A percentile compares a stretch with the other conserved stretches of the same genome.
Conservation (phyloP, 176 grass and related monocot genomes). For the Oryza punctata region DNA sequence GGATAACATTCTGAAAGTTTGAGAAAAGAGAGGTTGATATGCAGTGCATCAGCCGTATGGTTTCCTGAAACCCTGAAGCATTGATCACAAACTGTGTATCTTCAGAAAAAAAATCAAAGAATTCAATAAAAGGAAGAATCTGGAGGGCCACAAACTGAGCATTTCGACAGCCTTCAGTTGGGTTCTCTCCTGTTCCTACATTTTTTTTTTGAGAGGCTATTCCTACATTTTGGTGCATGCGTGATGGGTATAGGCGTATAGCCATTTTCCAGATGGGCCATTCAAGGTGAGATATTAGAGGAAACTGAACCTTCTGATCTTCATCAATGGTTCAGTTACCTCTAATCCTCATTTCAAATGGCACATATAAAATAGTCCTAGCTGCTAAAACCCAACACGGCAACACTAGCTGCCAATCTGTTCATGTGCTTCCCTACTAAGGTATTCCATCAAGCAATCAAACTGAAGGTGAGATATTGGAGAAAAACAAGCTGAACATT, state of each 20-base stretch:
- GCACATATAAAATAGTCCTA: neutral
- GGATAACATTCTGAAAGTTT: neutral
- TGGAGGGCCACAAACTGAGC: constrained; percentile 36
- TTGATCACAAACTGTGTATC: neutral
- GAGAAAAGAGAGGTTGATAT: neutral
- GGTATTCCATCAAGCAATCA: constrained; percentile 8
- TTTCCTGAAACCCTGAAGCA: neutral
- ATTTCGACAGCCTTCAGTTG: neutral
- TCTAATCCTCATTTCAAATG: constrained; percentile 47
- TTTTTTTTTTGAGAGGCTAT: no score
- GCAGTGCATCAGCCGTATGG: neutral
- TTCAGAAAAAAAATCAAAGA: neutral
- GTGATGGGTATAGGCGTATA: neutral
- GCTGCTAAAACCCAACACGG: no score
- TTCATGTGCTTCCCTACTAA: neutral
- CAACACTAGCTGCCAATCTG: neutral
- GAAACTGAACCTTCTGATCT: constrained; percentile 39
- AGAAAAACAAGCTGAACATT: constrained; percentile 48
- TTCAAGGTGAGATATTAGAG: constrained; percentile 53
- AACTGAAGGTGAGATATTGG: constrained; percentile 49
- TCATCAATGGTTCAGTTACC: constrained; percentile 33
- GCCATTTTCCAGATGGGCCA: neutral
- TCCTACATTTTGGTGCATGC: constrained; percentile 19
- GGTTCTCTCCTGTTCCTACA: constrained; percentile 14
- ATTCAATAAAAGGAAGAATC: constrained; percentile 19